A percentile compares a stretch with the other conserved stretches of the same genome.
These are phyloP conservation scores for Termitomyces sp. DNA, from an alignment of 768 basidiomycete species.

Conservation along the genomic window DNA sequence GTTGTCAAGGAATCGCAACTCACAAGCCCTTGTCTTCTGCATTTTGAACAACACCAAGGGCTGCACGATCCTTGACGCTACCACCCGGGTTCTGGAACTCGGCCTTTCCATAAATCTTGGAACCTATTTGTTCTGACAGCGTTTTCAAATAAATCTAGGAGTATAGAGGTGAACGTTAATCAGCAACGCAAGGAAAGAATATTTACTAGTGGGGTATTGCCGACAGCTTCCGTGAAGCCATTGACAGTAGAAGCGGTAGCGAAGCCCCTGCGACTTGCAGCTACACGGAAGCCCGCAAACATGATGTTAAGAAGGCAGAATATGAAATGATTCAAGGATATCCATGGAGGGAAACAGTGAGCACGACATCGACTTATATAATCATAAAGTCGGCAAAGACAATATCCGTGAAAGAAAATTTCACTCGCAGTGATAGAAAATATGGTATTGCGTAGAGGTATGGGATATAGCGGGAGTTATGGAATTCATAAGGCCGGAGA, in stretches of 20 bases:
- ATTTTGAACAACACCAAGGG: constrained; percentile 79
- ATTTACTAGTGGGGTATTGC: constrained; percentile 88
- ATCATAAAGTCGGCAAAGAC: constrained; percentile 8
- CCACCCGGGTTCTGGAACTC: constrained; percentile 99
- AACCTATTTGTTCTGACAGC: constrained; percentile 80
- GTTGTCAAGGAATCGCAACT: constrained; percentile 22
- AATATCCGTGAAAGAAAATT: too few species aligned
- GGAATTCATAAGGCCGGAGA: constrained; percentile 27
- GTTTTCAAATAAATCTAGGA: constrained; percentile 75
- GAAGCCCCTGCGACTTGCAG: constrained; percentile 26
- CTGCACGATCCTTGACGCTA: constrained; percentile 96
- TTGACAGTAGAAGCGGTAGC: constrained; percentile 45
- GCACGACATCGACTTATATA: constrained; percentile 36
- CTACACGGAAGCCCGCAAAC: constrained; percentile 27
- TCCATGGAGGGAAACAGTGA: constrained; percentile 17
- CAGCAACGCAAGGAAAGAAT: neutral
- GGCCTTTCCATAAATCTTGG: constrained; percentile 88
- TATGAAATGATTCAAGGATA: neutral
- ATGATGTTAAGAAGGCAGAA: constrained; percentile 21
- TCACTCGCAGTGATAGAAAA: constrained; percentile 2
- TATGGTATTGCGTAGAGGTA: constrained; percentile 21
- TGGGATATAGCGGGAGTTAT: constrained; percentile 18
- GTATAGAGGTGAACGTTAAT: neutral
- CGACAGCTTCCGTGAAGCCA: constrained; percentile 85
- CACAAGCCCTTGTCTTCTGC: constrained; percentile 83